These are phyloP conservation scores for Fusarium praegraminearum DNA, from an alignment of 2,329 filamentous ascomycete genomes.

Conservation along the genomic window DNA sequence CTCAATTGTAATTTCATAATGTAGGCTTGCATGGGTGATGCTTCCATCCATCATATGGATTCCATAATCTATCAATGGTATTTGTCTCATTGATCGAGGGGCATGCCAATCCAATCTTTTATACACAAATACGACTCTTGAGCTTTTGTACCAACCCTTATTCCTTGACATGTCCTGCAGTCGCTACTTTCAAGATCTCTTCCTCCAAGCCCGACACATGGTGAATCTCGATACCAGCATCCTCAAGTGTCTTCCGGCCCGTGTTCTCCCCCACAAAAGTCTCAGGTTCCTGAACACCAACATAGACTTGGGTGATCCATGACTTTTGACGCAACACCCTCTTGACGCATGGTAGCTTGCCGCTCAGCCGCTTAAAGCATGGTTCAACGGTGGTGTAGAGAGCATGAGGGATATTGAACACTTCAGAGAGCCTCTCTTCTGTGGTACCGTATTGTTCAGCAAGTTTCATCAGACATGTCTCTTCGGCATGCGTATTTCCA, in stretches of 20 bases:
- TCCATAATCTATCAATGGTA: neutral
- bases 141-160: slow-evolving; percentile 1
- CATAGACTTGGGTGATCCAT: slow-evolving; percentile 81
- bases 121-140: neutral
- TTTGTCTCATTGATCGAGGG: neutral
- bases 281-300: slow-evolving; percentile 89
- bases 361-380: slow-evolving; percentile 78
- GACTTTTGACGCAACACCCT: slow-evolving; percentile 74
- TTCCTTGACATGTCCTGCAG: slow-evolving; percentile 74
- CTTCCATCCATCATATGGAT: neutral
- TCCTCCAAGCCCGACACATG: slow-evolving; percentile 80
- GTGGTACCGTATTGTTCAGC: slow-evolving; percentile 60
- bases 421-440: slow-evolving; percentile 66
- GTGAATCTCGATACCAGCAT: slow-evolving; percentile 78
- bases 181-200: slow-evolving; percentile 85
- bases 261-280: slow-evolving; percentile 89
- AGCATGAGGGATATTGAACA: slow-evolving; percentile 51
- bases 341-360: slow-evolving; percentile 82
- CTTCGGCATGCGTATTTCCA: slow-evolving; percentile 96
- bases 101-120: no score
- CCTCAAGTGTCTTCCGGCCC: slow-evolving; percentile 76
- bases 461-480: slow-evolving; percentile 87
- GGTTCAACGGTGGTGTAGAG: slow-evolving; percentile 97
- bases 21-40: neutral
- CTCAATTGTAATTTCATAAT: neutral